These are phyloP conservation scores for Adansonia madagascariensis DNA, from an alignment of 441 rosid genomes.

Conservation along the genomic window DNA sequence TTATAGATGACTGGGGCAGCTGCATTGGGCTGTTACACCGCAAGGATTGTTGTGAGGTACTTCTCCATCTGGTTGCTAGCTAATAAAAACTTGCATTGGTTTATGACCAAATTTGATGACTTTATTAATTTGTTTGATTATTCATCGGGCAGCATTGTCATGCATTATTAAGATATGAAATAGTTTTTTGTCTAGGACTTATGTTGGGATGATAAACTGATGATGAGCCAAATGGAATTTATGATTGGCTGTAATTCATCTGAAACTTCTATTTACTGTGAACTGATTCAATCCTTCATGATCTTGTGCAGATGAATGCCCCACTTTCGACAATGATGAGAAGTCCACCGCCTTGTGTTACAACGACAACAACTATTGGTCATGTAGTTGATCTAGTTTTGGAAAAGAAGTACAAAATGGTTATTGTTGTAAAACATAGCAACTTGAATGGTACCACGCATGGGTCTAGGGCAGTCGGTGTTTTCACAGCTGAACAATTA, in stretches of 20 bases:
- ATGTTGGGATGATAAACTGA: conserved; percentile 7
- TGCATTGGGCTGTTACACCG: conserved; percentile 74
- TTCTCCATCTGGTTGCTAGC: conserved; percentile 6
- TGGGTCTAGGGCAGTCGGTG: conserved; percentile 61
- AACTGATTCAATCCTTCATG: conserved; percentile 21
- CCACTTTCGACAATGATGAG: conserved; percentile 67
- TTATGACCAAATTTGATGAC: conserved; percentile 1
- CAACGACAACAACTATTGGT: conserved; percentile 55
- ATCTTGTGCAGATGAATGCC: conserved; percentile 57
- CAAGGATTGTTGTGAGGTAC: conserved; percentile 69
- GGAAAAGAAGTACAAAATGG: conserved; percentile 69
- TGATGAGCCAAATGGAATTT: conserved; percentile 8
- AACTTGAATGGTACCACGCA: conserved; percentile 35
- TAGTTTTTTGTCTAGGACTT: neutral
- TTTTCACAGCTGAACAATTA: conserved; percentile 61
- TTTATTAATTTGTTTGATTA: neutral
- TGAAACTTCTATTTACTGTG: neutral
- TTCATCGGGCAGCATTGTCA: neutral
- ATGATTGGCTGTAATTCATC: neutral
- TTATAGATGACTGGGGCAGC: conserved; percentile 68
- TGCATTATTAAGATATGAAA: neutral
- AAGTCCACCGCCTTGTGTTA: conserved; percentile 67
- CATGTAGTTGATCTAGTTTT: conserved; percentile 61
- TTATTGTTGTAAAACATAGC: conserved; percentile 53
- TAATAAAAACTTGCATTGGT: neutral